Conservation (phyloP, 2,329 filamentous ascomycete species). For the Furcasterigmium sp. region DNA sequence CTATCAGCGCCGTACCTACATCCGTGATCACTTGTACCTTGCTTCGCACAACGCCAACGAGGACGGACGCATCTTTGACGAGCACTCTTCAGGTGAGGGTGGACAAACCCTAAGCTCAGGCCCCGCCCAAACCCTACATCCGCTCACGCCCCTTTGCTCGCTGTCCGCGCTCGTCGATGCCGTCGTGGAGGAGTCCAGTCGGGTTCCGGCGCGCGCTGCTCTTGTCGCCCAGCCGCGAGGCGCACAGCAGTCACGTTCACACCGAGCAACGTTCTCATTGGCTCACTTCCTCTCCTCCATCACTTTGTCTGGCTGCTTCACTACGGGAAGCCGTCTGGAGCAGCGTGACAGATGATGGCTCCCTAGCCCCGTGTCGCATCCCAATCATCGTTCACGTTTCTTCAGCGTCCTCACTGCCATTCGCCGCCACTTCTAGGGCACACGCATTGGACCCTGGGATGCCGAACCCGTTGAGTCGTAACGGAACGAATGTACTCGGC, state of each 20-base stretch:
- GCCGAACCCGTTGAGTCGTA: no score
- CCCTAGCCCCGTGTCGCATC: no score
- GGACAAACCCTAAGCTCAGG: background rate
- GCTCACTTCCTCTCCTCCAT: no score
- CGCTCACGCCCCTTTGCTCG: background rate
- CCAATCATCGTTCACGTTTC: background rate
- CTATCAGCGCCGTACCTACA: conserved; percentile 1
- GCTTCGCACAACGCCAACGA: background rate
- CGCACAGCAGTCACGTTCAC: conserved; percentile 16
- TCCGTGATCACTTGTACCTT: background rate
- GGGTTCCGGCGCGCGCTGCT: conserved; percentile 9
- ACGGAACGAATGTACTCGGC: no score
- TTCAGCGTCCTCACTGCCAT: no score
- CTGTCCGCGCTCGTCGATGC: background rate
- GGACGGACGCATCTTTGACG: background rate
- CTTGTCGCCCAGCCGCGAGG: conserved; percentile 1
- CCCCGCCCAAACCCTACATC: background rate
- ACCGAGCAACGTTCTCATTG: conserved; percentile 11
- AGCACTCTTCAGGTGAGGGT: background rate
- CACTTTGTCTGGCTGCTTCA: no score
- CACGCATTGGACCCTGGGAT: no score
- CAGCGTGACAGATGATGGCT: no score
- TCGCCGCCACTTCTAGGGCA: no score
- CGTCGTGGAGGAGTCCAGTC: background rate
- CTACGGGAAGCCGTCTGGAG: no score